Evolutionary conservation across 2,329 filamentous ascomycete genomes (phyloP), one percentile per base, ranked within the genome.

Genomic region (Penicillium sp.): DNA sequence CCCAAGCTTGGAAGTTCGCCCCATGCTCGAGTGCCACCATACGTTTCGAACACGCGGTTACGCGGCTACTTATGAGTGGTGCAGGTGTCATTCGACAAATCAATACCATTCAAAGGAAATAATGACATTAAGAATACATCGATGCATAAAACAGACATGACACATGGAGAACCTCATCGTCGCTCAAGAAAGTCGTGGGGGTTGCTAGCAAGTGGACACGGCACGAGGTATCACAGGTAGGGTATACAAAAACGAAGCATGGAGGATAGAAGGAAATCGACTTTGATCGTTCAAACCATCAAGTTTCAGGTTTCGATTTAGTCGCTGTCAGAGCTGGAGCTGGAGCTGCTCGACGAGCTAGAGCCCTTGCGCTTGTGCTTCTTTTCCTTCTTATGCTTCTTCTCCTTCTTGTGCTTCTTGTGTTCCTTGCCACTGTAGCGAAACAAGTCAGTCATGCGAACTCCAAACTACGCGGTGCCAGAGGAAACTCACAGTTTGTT

Each of bases 381-480:
- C 58, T 62, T 57, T 5, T 55, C 43, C 46, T 57, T 54, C 50
- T 59, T 63, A 27, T 59, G 16, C 38, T 61, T 60, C 27, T 60
- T 56, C 4, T 56, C n/a, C 22, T 61, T 50, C 53, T 60, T 62
- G 5, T 59, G 22, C 36, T 57, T 57, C 56, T 58, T 58, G 8
- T 56, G 38, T 8, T 62, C 43, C 47, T 62, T 61, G 3, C 56
- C 56, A 31, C 50, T 48, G 18, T 18, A 32, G 4, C 22, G 32
- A 29, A 29, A 13, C 6, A 18, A 14, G 13, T 58, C 27, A 59
- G 55, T 43, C 29, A 34, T 9, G 9, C 14, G 36, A 24, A 36
- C 21, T n/a, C 21, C 34, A 24, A 16, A 22, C 2, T 2, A 10
- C 21, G n/a, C 36, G 14, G 13, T 27, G 24, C 4, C 24, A 27